A percentile compares a stretch with the other conserved stretches of the same genome.
phyloP scores from a whole-genome alignment of 345 rosid species.

The Arabis alpina region DNA sequence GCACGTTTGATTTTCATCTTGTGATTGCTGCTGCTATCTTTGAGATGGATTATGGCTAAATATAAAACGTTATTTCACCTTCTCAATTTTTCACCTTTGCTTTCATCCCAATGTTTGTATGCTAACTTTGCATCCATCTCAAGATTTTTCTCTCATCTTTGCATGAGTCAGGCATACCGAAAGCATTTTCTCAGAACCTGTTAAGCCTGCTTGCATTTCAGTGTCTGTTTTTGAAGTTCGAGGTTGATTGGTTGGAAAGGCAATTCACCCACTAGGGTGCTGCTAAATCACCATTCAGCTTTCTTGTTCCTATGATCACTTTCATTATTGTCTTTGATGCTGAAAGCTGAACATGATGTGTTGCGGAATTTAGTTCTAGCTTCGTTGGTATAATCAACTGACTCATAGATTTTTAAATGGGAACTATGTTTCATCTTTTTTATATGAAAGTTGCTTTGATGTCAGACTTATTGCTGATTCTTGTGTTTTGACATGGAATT shows the following conservation, averaged over 20 bases:
- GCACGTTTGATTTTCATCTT: background rate
- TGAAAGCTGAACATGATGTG: constrained; percentile 31
- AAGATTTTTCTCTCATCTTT: constrained; percentile 1
- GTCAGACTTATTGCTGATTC: constrained; percentile 15
- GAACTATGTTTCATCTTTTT: constrained; percentile 21
- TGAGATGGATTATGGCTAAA: constrained; percentile 1
- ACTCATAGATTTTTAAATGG: background rate
- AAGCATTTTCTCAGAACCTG: background rate
- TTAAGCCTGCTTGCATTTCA: constrained; percentile 1
- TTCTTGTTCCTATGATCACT: background rate
- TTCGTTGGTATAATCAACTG: constrained; percentile 24
- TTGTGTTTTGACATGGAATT: constrained; percentile 13
- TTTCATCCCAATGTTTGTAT: constrained; percentile 2
- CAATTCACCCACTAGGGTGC: background rate
- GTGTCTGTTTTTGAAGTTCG: background rate
- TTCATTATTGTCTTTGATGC: constrained; percentile 14
- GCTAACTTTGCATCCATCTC: background rate
- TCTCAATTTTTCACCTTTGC: constrained; percentile 22
- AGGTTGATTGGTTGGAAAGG: constrained; percentile 10
- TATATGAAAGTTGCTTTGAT: constrained; percentile 12
- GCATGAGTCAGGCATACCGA: background rate
- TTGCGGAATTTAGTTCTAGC: constrained; percentile 17
- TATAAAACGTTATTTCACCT: background rate
- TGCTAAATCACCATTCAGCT: background rate
- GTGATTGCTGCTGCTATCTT: background rate